Base-by-base conservation (phyloP, 345 rosid species). In the Crucihimalaya himalaica region DNA sequence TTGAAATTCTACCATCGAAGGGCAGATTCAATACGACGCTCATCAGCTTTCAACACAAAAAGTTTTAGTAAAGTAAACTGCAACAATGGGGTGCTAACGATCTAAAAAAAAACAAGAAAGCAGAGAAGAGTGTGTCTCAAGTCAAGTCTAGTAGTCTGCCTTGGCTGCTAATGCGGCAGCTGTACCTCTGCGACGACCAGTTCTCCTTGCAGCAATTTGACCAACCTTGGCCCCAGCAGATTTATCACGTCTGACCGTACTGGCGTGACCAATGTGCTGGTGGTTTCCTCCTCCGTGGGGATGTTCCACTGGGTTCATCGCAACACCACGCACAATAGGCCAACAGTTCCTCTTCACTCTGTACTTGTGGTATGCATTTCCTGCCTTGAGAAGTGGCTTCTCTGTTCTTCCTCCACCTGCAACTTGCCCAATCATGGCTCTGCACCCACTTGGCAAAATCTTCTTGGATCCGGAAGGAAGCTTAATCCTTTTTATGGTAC, bases 281-380 rank as follows among this genome's bases (percentile, higher is more conserved):
- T 84, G 93, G 87, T 86, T 88, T 74, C 93, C 90, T 63, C 93
- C 93, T 48, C 93, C 93, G 6, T 88, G 93, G 20, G 93, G 93
- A 86, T 88, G 92, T 70, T 88, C 92, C 3, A 88, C 92, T 19
- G 92, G 90, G 58, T 86, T 88, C 92, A 88, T 88, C 6, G 92
- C 92, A 46, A 88, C 93, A 83, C 93, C 93, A 65, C 93, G 86
- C 0, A 88, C 93, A 81, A 61, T 63, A 4, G 90, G 90, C 90
- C 93, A 88, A 78, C 87, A 84, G 83, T 88, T 88, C 75, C 92
- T 86, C 87, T 88, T 88, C 35, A 81, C 89, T 6, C 77, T 71
- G 78, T 28, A 88, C 75, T 88, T 88, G 75, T 88, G 88, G 68
- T 84, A 88, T 4, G 93, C 90, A 27, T 82, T 86, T 18, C 93